phyloP scores from a whole-genome alignment of 1,139 yeast species.

The Barnettozyma hawaiiensis region DNA sequence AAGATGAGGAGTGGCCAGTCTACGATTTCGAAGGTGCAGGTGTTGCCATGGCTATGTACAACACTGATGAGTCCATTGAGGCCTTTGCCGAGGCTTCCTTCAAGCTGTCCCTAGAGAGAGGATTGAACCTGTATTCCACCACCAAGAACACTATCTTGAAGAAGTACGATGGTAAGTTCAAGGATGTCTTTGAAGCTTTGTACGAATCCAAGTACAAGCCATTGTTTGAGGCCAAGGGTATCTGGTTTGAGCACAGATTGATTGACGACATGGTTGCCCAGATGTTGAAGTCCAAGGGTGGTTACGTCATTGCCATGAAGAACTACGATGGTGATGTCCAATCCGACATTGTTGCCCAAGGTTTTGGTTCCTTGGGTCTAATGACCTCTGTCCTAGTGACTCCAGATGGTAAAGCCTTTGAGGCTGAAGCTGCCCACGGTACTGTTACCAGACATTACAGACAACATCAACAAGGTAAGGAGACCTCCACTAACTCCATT shows the following conservation, averaged over 20 bases:
- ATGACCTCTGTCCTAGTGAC: constrained; percentile 94
- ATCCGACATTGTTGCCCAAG: constrained; percentile 96
- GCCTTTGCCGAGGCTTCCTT: constrained; percentile 93
- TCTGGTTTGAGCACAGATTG: constrained; percentile 94
- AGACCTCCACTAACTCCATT: constrained; percentile 95
- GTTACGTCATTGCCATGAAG: constrained; percentile 90
- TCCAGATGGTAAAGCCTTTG: constrained; percentile 93
- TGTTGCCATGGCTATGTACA: constrained; percentile 90
- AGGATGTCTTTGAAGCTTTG: constrained; percentile 82
- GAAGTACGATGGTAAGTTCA: constrained; percentile 89
- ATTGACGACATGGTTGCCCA: constrained; percentile 99
- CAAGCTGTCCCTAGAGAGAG: constrained; percentile 75
- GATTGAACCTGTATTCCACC: constrained; percentile 74
- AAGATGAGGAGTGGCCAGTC: constrained; percentile 51
- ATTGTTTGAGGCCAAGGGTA: constrained; percentile 67
- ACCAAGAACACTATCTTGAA: constrained; percentile 94
- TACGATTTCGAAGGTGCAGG: constrained; percentile 74
- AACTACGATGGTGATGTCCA: constrained; percentile 98
- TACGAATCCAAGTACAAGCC: constrained; percentile 65
- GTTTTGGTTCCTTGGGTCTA: constrained; percentile 91
- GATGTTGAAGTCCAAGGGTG: constrained; percentile 94
- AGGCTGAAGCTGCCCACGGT: constrained; percentile 96
- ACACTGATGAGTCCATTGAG: constrained; percentile 82
- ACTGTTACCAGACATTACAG: constrained; percentile 96
- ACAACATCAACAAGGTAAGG: constrained; percentile 92